phyloP scores from a whole-genome alignment of 768 basidiomycete species.

The Tricholoma sp. region DNA sequence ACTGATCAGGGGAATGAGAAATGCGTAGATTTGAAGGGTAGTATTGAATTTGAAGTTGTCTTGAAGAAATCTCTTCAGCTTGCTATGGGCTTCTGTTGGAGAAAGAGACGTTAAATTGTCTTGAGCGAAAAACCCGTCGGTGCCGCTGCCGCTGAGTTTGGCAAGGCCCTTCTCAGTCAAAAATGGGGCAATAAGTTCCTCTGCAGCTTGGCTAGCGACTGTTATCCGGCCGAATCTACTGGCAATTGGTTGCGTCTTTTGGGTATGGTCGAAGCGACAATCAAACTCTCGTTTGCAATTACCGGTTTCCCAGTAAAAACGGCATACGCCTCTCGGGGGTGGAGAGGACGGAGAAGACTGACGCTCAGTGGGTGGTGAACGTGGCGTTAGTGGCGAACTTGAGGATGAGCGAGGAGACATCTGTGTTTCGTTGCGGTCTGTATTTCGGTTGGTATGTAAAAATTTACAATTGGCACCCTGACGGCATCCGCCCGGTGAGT shows the following conservation, averaged over 20 bases:
- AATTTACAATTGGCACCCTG: slow-evolving; percentile 36
- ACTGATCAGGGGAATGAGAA: slow-evolving; percentile 33
- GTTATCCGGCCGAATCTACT: slow-evolving; percentile 3
- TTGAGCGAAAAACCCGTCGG: slow-evolving; percentile 36
- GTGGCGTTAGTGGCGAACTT: slow-evolving; percentile 3
- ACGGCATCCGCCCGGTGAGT: slow-evolving; percentile 41
- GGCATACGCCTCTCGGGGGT: slow-evolving; percentile 36
- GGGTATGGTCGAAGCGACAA: slow-evolving; percentile 39
- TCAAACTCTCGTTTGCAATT: slow-evolving; percentile 40
- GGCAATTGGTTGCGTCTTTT: slow-evolving; percentile 1
- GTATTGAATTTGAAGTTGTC: slow-evolving; percentile 39
- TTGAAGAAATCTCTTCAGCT: slow-evolving; percentile 36
- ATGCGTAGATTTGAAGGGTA: slow-evolving; percentile 41
- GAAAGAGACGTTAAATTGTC: slow-evolving; percentile 27
- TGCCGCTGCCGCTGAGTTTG: slow-evolving; percentile 36
- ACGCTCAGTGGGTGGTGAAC: slow-evolving; percentile 4
- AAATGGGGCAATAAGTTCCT: slow-evolving; percentile 33
- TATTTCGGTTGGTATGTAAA: slow-evolving; percentile 11
- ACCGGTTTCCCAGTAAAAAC: slow-evolving; percentile 42
- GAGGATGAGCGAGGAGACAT: slow-evolving; percentile 3
- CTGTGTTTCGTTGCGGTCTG: background rate
- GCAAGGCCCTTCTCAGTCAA: slow-evolving; percentile 41
- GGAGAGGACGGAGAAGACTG: slow-evolving; percentile 5
- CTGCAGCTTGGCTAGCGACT: slow-evolving; percentile 6
- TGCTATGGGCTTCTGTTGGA: slow-evolving; percentile 44